Conservation (phyloP, 768 basidiomycete species). For the Agrocybe praecox region DNA sequence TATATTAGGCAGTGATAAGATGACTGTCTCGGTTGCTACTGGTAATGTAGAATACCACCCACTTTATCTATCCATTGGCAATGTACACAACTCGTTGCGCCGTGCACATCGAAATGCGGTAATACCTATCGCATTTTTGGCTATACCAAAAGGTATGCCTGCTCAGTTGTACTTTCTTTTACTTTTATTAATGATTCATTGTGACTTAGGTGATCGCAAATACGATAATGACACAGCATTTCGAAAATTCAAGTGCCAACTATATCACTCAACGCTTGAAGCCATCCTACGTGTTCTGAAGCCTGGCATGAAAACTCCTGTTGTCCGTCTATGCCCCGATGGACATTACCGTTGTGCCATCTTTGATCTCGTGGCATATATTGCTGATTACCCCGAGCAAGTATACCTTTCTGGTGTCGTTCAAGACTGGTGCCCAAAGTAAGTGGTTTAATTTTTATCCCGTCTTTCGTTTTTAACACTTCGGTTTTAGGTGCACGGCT, state of each 20-base stretch:
- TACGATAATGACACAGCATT: constrained; percentile 18
- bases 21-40: constrained; percentile 40
- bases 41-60: constrained; percentile 41
- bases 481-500: constrained; percentile 14
- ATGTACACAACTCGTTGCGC: constrained; percentile 25
- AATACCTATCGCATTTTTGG: constrained; percentile 31
- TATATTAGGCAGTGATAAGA: constrained; percentile 42
- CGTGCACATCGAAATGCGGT: constrained; percentile 31
- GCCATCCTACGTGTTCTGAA: constrained; percentile 16
- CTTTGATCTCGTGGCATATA: constrained; percentile 32
- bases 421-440: constrained; percentile 30
- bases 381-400: constrained; percentile 40
- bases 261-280: constrained; percentile 26
- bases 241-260: constrained; percentile 22
- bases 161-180: constrained; percentile 4
- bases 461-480: no score
- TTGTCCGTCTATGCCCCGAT: constrained; percentile 30
- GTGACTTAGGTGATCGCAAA: constrained; percentile 12
- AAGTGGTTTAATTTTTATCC: no score
- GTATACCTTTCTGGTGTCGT: constrained; percentile 26
- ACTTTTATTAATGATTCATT: background rate
- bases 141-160: constrained; percentile 41
- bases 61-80: constrained; percentile 31
- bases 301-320: constrained; percentile 17
- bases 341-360: constrained; percentile 20